These are phyloP conservation scores for Verbascum thapsus DNA, from an alignment of 257 asterid genomes.

Conservation along the genomic window DNA sequence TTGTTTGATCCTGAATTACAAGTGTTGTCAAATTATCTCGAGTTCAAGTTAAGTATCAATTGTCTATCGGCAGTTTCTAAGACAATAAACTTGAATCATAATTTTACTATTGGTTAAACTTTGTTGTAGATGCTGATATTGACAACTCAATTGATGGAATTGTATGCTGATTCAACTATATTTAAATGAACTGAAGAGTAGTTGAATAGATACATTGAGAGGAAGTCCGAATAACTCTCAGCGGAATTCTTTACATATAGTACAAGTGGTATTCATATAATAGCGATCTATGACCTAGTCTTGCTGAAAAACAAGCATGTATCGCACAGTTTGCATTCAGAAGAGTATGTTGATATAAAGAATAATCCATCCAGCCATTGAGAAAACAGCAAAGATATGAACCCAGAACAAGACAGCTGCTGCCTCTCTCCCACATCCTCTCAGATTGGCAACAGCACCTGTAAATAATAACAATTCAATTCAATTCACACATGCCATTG, in stretches of 20 bases:
- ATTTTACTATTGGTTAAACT: not conserved
- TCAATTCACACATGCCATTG: no score
- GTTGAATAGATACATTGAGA: not conserved
- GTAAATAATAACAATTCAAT: not conserved
- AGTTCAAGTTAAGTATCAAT: not conserved
- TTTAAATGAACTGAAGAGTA: no score
- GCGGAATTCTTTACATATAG: not conserved
- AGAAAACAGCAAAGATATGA: constrained; percentile 85
- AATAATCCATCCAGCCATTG: constrained; percentile 98
- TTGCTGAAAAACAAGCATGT: constrained; percentile 8
- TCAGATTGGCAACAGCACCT: constrained; percentile 97
- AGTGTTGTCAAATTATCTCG: not conserved
- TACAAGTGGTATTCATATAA: not conserved
- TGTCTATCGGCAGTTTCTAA: not conserved
- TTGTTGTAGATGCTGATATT: constrained; percentile 21
- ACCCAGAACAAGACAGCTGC: constrained; percentile 98
- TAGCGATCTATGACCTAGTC: constrained; percentile 13
- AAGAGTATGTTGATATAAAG: constrained; percentile 84
- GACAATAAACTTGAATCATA: not conserved
- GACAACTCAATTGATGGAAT: not conserved
- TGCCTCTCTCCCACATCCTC: constrained; percentile 97
- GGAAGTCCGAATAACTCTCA: not conserved
- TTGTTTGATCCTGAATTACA: not conserved
- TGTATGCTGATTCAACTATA: not conserved
- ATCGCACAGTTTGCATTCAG: constrained; percentile 33